A percentile compares a stretch with the other conserved stretches of the same genome.
Conservation (phyloP, 176 grass and related monocot genomes). For the Lolium rigidum region DNA sequence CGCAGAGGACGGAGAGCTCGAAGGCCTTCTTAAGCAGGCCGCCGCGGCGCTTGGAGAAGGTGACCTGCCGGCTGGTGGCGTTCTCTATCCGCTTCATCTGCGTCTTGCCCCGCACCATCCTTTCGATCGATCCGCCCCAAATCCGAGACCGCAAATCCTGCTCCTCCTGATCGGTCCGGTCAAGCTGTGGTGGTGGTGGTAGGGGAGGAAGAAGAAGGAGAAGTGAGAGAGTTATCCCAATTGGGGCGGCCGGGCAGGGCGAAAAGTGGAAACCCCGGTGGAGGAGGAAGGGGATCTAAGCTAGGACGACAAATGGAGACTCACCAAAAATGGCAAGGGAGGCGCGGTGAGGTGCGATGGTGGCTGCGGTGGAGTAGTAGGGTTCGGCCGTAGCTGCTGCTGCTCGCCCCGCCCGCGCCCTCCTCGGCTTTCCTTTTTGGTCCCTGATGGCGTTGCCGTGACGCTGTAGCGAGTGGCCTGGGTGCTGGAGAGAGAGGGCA, state of each 20-base stretch:
- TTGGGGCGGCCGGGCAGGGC: conserved; percentile 30
- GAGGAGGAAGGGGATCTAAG: conserved; percentile 47
- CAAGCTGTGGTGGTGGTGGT: too few relatives aligned
- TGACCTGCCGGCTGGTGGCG: conserved; percentile 74
- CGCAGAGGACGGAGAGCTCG: conserved; percentile 93
- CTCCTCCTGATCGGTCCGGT: too few relatives aligned
- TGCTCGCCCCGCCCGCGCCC: neutral
- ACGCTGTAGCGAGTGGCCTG: neutral
- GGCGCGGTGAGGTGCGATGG: neutral
- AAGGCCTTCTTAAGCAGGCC: conserved; percentile 93
- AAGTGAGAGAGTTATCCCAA: conserved; percentile 30
- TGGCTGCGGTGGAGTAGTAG: conserved; percentile 19
- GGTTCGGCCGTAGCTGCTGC: conserved; percentile 43
- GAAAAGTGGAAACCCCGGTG: conserved; percentile 42
- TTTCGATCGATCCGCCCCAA: neutral
- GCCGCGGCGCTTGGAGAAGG: conserved; percentile 91
- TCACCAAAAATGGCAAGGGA: conserved; percentile 63
- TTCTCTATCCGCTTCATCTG: conserved; percentile 89
- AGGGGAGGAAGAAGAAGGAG: neutral
- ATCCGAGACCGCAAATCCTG: neutral
- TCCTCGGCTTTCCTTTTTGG: conserved; percentile 60
- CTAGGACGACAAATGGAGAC: conserved; percentile 45
- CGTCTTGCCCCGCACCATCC: conserved; percentile 89
- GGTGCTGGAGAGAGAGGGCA: neutral
- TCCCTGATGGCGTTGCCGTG: conserved; percentile 40